Evolutionary conservation across 495 filamentous ascomycete species (phyloP), one percentile per base, ranked within the genome.

Genomic region (Tuber calosporum): DNA sequence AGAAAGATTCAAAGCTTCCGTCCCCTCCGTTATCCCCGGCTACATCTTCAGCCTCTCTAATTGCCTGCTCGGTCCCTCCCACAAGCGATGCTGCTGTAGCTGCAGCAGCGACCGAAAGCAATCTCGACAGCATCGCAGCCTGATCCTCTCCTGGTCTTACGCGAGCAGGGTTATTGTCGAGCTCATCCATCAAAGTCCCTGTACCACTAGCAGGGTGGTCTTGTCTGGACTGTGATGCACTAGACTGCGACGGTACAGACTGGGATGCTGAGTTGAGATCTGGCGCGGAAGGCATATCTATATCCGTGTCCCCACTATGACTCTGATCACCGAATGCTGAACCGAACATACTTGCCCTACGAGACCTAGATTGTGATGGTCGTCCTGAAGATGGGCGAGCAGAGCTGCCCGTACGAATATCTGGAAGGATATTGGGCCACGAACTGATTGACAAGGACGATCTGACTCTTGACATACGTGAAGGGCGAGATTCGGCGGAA

Each of bases 41-140:
- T 30, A 89, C 78, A 68, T 88, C 83, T 73, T 88, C 86, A n/a
- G 88, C 86, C 70, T 88, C 86, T 71, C 86, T 86, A 69, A 88
- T 79, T 2, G 84, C 84, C 71, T 87, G 86, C 22, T 86, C 86
- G 42, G 84, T 83, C 42, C 82, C 83, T 20, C 87, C 87, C 43
- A 88, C 88, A 71, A 89, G 84, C 70, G 88, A 88, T 53, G 87
- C 86, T 67, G 87, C 87, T 69, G 88, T 88, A 13, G 86, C 86
- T 36, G 87, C 84, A n/a, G 87, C 87, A 40, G 87, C 87, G 67
- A 89, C 83, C 42, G 87, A 88, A 39, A 89, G 82, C 26, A 89
- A 85, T 40, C 86, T 85, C 42, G 87, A 87, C 26, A 88, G 78
- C 80, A 82, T 82, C 70, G 87, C 85, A 11, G 86, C 87, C 69